Conservation (phyloP, 2,329 filamentous ascomycete species). For the Apiospora saccharicola region DNA sequence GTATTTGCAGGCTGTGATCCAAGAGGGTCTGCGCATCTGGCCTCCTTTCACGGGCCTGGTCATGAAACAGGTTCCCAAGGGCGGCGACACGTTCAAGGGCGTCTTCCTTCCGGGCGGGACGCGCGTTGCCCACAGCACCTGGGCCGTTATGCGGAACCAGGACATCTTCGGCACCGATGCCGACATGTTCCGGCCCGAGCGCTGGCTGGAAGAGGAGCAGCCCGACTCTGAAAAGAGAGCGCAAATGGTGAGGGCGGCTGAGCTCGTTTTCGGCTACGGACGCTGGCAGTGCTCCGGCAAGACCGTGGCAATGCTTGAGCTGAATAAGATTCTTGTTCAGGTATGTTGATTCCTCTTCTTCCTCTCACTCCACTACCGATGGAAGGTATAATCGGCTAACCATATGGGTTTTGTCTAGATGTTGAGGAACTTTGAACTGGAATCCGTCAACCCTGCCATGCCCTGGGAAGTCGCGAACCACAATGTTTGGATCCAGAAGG, state of each 20-base stretch:
- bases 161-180: constrained; percentile 13
- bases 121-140: constrained; percentile 13
- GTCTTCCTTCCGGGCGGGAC: constrained; percentile 17
- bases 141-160: constrained; percentile 4
- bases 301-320: constrained; percentile 16
- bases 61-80: constrained; percentile 16
- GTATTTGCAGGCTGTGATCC: constrained; percentile 37
- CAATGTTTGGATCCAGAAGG: constrained; percentile 23
- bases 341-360: neutral
- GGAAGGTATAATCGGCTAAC: neutral
- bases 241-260: neutral
- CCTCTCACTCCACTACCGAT: neutral
- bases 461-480: constrained; percentile 17
- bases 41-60: constrained; percentile 16
- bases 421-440: constrained; percentile 22
- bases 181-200: constrained; percentile 21
- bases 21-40: constrained; percentile 18
- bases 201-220: neutral
- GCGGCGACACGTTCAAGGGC: constrained; percentile 22
- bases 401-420: neutral
- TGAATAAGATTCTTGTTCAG: constrained; percentile 23
- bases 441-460: constrained; percentile 12
- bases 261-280: constrained; percentile 22
- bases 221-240: neutral
- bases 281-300: constrained; percentile 22